Base-by-base conservation (phyloP, 2,329 filamentous ascomycete genomes). In the Xylaria sp. region DNA sequence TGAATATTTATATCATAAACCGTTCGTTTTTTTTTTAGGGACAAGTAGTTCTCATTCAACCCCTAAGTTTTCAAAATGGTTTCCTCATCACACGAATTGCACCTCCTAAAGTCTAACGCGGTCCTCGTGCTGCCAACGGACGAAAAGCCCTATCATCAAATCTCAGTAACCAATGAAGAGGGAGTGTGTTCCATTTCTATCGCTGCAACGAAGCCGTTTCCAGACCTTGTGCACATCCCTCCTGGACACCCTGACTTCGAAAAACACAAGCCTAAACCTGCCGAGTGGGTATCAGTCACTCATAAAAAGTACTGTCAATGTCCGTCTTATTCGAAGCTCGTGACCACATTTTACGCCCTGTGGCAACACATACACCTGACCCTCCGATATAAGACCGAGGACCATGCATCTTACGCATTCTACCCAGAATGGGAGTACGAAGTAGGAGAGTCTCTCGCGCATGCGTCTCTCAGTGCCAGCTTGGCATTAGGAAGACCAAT, bases 81-180 rank as follows among this genome's bases (percentile, higher is more conserved):
- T 58, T 58, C 58, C 4, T 4, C 28, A 23, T 34, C 30, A 5
- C 48, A 53, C 8, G 23, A 61, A n/a, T 12, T 65, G 7, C 18
- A 30, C 20, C 18, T 69, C 2, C 52, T 69, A 4, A 58, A 41
- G 32, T 34, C 46, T 18, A 64, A 64, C 56, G 67, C 50, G 2
- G 15, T 18, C 7, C 2, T 63, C n/a, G 23, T 41, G 28, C 25
- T 12, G 13, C 55, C 67, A 30, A 63, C 59, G 1, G 13, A 23
- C 0, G 45, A 53, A 2, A 18, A 30, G 3, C 63, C 67, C 1
- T 63, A 57, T 30, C 15, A 69, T 15, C 7, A 23, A 10, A 41
- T 69, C 45, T 25, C 15, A 3, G 28, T 69, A 5, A 34, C 23
- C 1, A 50, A 18, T 25, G 0, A 43, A 4, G 13, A 18, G 10